Conservation (phyloP, 2,329 filamentous ascomycete genomes). For the Xylogone sp. region DNA sequence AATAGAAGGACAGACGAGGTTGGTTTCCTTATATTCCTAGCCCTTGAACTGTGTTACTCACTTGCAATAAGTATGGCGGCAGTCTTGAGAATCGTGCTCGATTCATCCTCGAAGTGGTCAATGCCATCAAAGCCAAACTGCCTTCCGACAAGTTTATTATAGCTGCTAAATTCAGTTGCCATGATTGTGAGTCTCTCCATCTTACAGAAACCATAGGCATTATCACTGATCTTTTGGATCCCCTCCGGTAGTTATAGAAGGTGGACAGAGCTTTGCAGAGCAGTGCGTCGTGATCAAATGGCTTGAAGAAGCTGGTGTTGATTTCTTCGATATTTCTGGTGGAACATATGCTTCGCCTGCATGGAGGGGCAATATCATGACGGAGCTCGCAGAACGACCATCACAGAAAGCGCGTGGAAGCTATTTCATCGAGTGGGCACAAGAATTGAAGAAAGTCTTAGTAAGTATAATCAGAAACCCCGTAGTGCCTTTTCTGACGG, state of each 20-base stretch:
- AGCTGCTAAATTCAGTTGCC: too few relatives aligned
- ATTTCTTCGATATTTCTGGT: constrained; percentile 20
- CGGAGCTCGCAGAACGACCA: constrained; percentile 3
- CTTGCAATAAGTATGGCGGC: constrained; percentile 13
- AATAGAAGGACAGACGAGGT: constrained; percentile 32
- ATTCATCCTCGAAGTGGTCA: constrained; percentile 45
- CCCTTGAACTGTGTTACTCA: too few relatives aligned
- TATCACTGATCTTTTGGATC: too few relatives aligned
- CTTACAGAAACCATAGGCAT: too few relatives aligned
- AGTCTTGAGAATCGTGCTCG: constrained; percentile 26
- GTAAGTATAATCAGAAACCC: constrained; percentile 5
- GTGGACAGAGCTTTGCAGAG: constrained; percentile 17
- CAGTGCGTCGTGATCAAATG: constrained; percentile 19
- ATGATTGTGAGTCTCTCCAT: too few relatives aligned
- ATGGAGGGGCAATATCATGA: constrained; percentile 10
- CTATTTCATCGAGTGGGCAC: constrained; percentile 17
- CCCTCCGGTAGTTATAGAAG: constrained; percentile 15
- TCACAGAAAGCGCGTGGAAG: constrained; percentile 16
- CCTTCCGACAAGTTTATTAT: too few relatives aligned
- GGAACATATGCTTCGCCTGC: constrained; percentile 19
- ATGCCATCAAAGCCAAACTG: constrained; percentile 32
- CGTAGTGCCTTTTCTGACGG: background rate
- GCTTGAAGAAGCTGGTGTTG: constrained; percentile 19
- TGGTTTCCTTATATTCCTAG: constrained; percentile 18
- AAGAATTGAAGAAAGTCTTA: constrained; percentile 15